Base-by-base conservation (phyloP, 2,329 filamentous ascomycete species). In the Grosmannia serpens region DNA sequence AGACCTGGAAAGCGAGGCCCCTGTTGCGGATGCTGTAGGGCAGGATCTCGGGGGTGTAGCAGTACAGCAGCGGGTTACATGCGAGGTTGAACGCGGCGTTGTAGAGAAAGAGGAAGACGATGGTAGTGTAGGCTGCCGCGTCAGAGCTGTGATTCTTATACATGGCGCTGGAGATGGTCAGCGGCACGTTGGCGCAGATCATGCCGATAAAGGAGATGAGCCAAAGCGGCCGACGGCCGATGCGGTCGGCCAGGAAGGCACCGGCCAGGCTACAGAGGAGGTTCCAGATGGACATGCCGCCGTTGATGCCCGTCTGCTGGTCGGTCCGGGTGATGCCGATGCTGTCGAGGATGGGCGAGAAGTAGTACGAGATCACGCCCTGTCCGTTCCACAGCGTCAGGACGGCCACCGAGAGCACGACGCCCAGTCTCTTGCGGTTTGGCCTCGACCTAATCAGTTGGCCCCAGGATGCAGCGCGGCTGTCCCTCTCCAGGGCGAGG, bases 331-430 rank as follows among this genome's bases (percentile, higher is more conserved):
- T 78, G 64, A 85, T 83, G 52, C 81, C 82, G 52, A 85, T 77
- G 57, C 77, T 73, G 55, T 81, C 78, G 63, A 82, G 80, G 68
- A 74, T 68, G 73, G 78, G 63, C 75, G 74, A 1, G 73, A 76
- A 64, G 66, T 85, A 85, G 70, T 85, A 84, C 59, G 76, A 81
- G 64, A 85, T 80, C 2, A 85, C 70, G 31, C 78, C 82, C 66
- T 85, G 85, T 29, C 83, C 49, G 49, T 22, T 29, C 49, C 49
- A 51, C 60, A 74, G 71, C 0, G 70, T 71, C 58, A 74, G 73
- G 60, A 74, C 68, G 20, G 70, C 71, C 5, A 72, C 63, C 10
- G 70, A 66, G 5, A 64, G 64, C 4, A 68, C 68, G 10, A 71
- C 67, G 4, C 69, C 61, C 58, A 73, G 70, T 4, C 70, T 65